These are phyloP conservation scores for Hemisphaericaspora xylofermentans DNA, from an alignment of 1,139 yeast species.

Conservation along the genomic window DNA sequence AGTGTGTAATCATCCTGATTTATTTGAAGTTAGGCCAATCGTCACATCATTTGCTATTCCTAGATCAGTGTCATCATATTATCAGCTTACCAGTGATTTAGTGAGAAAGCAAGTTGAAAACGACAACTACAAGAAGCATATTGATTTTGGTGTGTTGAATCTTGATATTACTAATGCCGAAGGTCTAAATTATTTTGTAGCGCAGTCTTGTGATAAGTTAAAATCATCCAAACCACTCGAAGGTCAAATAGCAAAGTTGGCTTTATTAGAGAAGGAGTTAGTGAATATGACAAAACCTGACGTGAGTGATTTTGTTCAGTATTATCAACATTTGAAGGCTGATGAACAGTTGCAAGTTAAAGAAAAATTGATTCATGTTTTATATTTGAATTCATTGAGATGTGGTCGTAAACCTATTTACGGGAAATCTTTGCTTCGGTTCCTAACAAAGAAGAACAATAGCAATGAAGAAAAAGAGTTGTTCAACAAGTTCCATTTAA, in stretches of 20 bases:
- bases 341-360: constrained; percentile 51
- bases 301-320: constrained; percentile 53
- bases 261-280: constrained; percentile 19
- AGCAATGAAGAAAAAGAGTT: constrained; percentile 15
- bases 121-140: constrained; percentile 18
- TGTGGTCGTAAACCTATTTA: constrained; percentile 58
- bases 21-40: constrained; percentile 94
- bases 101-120: constrained; percentile 37
- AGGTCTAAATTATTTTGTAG: constrained; percentile 44
- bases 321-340: constrained; percentile 56
- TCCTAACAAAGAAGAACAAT: constrained; percentile 17
- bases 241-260: constrained; percentile 43
- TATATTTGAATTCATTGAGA: constrained; percentile 64
- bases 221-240: constrained; percentile 49
- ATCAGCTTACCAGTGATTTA: constrained; percentile 40
- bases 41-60: constrained; percentile 83
- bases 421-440: constrained; percentile 44
- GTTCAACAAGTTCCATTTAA: constrained; percentile 23
- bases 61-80: constrained; percentile 58
- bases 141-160: constrained; percentile 62
- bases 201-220: constrained; percentile 43
- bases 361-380: constrained; percentile 52
- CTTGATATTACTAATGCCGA: constrained; percentile 55
- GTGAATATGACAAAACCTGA: constrained; percentile 27
- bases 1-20: constrained; percentile 96